phyloP scores from a whole-genome alignment of 2,329 filamentous ascomycete genomes.

The Aspergillus eucalypticola region DNA sequence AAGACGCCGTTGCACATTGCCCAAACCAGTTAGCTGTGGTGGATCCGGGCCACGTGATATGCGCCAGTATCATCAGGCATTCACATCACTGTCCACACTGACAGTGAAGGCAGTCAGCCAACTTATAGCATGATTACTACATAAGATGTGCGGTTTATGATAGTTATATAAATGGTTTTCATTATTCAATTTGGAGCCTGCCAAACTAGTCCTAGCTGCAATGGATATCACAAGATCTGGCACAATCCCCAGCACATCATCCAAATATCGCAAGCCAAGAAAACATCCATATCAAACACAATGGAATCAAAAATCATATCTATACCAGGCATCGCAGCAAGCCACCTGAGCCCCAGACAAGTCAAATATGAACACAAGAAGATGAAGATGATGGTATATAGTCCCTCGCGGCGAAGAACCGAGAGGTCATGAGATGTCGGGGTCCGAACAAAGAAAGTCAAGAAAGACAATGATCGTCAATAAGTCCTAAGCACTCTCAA shows the following conservation, averaged over 20 bases:
- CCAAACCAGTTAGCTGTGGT: not conserved
- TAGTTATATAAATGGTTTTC: not conserved
- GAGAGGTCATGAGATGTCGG: not conserved
- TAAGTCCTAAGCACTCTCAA: not conserved
- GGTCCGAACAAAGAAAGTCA: not conserved
- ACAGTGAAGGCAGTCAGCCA: too few species aligned
- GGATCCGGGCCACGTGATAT: not conserved
- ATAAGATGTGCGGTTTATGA: not conserved
- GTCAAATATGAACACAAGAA: not conserved
- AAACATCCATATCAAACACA: not conserved
- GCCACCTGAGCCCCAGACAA: not conserved
- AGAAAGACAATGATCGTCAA: too few species aligned
- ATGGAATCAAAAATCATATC: not conserved
- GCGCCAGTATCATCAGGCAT: not conserved
- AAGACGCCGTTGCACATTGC: slow-evolving; percentile 1
- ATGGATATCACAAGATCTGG: not conserved
- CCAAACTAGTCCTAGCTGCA: slow-evolving; percentile 12
- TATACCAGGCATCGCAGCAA: not conserved
- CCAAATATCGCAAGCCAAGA: not conserved
- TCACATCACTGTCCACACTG: not conserved
- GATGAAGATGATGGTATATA: not conserved
- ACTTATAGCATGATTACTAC: too few species aligned
- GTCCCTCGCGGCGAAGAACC: not conserved
- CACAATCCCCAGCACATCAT: not conserved
- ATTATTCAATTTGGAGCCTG: slow-evolving; percentile 17